Base-by-base conservation (phyloP, 768 basidiomycete genomes). In the Suillus occidentalis region DNA sequence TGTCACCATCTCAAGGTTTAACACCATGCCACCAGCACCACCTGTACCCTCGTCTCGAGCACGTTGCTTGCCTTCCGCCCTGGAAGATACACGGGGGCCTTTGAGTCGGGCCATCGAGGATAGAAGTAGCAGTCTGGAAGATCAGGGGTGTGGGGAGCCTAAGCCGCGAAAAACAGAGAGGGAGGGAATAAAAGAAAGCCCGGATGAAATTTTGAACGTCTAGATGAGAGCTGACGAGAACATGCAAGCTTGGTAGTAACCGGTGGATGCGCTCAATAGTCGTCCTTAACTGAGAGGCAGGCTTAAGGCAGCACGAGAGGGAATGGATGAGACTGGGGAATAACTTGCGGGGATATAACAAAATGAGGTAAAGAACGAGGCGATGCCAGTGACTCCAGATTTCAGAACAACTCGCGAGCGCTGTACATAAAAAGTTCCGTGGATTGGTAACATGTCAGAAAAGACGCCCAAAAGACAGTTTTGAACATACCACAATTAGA, bases 1-100 rank as follows among this genome's bases (percentile, higher is more conserved):
- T 2, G 82, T 82, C n/a, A 86, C 78, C 73, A 88, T 76, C 62
- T 86, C 75, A 66, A 91, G 71, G 25, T 81, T 82, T 22, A 92
- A 69, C 14, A 92, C 82, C 34, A 88, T 77, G 6, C 91, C 91
- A 34, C 76, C 82, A 3, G 73, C 60, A 20, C 82, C 85, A 0
- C 86, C 87, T 58, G 69, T 43, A 22, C 86, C 86, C 66, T 79
- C 78, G 62, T 81, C 77, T 37, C 68, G 69, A 63, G 66, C 58
- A 4, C 69, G 66, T 61, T 68, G 49, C 66, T 64, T 53, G 66
- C 42, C 61, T 55, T 66, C 40, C 40, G 61, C 64, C 53, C 52
- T 63, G 50, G 37, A 45, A 20, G 50, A 53, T 10, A 66, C 12
- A 61, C 25, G 65, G 34, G 40, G 34, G 63, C 47, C 20, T 56